Evolutionary conservation across 441 rosid genomes (phyloP).

Genomic region (Jatropha multifida): DNA sequence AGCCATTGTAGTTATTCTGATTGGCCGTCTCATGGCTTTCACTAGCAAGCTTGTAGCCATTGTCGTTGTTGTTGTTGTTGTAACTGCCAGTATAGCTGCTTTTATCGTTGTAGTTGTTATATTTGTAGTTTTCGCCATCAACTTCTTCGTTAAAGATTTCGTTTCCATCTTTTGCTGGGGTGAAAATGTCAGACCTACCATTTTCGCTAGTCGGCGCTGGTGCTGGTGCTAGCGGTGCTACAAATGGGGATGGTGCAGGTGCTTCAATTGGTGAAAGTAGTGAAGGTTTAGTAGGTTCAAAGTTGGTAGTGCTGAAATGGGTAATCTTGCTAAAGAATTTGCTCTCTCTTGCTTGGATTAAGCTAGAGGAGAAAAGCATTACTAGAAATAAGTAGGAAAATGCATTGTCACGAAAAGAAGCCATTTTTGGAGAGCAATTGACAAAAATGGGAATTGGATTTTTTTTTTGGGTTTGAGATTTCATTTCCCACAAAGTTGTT

Average conservation of each 20-base stretch:
- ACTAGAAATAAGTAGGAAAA: conserved; percentile 28
- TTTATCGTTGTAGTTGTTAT: not conserved
- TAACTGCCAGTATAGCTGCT: not conserved
- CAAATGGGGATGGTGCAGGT: not conserved
- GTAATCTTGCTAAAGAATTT: conserved; percentile 58
- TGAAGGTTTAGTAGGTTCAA: conserved; percentile 3
- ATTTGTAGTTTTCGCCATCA: not conserved
- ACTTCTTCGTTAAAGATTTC: not conserved
- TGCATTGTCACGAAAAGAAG: conserved; percentile 26
- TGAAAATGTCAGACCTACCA: not conserved
- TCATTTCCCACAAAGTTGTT: not conserved
- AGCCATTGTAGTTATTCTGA: not conserved
- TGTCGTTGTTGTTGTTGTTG: not conserved
- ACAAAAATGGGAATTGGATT: not conserved
- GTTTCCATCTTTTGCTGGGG: not conserved
- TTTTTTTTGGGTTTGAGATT: not conserved
- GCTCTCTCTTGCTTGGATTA: conserved; percentile 53
- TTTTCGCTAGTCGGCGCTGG: conserved; percentile 17
- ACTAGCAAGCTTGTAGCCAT: conserved; percentile 7
- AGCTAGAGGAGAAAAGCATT: conserved; percentile 25
- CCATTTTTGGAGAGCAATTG: conserved; percentile 31
- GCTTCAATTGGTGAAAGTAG: conserved; percentile 7
- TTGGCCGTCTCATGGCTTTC: not conserved
- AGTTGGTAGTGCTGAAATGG: conserved; percentile 23
- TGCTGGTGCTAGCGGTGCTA: conserved; percentile 30